These are phyloP conservation scores for Aspergillus cristatus DNA, from an alignment of 495 filamentous ascomycete species.

Conservation along the genomic window DNA sequence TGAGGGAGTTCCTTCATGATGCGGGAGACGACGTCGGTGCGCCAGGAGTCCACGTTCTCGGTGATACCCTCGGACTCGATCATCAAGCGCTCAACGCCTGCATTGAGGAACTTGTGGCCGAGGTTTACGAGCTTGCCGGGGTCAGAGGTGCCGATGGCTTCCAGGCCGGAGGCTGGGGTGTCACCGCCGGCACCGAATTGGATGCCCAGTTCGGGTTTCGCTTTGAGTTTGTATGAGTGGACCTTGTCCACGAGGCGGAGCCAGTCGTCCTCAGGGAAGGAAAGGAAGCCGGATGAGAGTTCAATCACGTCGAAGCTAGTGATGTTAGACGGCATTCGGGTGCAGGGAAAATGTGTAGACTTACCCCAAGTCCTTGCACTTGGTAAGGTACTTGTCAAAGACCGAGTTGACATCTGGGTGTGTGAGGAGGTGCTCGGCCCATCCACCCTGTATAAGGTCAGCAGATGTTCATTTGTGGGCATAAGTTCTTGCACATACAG, in stretches of 20 bases:
- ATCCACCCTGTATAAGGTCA: constrained; percentile 38
- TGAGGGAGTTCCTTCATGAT: constrained; percentile 45
- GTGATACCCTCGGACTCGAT: constrained; percentile 56
- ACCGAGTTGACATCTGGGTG: constrained; percentile 32
- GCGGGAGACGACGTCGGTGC: constrained; percentile 47
- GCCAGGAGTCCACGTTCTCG: constrained; percentile 48
- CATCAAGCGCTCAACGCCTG: constrained; percentile 50
- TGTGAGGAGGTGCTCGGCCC: constrained; percentile 47
- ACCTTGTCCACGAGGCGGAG: constrained; percentile 47
- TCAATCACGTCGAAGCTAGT: constrained; percentile 47
- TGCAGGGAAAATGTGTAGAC: constrained; percentile 1
- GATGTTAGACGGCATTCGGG: neutral
- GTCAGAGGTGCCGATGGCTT: constrained; percentile 44
- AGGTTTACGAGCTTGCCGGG: constrained; percentile 41
- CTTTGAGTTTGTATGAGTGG: constrained; percentile 38
- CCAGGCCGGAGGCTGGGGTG: constrained; percentile 38
- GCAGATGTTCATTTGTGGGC: neutral
- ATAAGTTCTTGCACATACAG: constrained; percentile 29
- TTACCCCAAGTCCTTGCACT: constrained; percentile 42
- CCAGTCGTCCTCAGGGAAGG: constrained; percentile 48
- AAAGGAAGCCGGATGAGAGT: constrained; percentile 45
- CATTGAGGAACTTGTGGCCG: constrained; percentile 42
- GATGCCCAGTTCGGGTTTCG: constrained; percentile 53
- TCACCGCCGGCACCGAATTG: constrained; percentile 54
- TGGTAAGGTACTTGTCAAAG: constrained; percentile 43